These are phyloP conservation scores for Flaveria sonorensis DNA, from an alignment of 129 eudicot genomes.

Conservation along the genomic window DNA sequence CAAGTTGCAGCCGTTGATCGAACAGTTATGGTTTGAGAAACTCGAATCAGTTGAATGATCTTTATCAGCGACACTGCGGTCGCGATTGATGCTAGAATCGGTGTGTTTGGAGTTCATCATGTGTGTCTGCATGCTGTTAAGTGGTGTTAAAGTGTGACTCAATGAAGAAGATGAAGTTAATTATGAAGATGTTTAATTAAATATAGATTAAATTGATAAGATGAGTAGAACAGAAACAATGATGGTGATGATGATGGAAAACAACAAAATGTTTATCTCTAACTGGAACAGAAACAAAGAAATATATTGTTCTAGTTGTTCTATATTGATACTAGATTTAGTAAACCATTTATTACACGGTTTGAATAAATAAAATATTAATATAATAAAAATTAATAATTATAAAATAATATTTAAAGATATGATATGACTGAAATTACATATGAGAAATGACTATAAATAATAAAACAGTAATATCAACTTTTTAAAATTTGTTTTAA, in stretches of 20 bases:
- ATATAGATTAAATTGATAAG: neutral
- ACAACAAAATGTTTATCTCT: neutral
- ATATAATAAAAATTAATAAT: too few relatives aligned
- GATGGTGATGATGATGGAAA: neutral
- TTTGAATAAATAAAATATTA: too few relatives aligned
- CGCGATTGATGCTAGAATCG: neutral
- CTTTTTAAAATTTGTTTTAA: too few relatives aligned
- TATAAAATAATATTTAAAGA: too few relatives aligned
- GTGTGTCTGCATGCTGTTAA: neutral
- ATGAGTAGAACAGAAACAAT: neutral
- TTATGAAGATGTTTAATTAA: too few relatives aligned
- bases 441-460: too few relatives aligned
- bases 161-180: neutral
- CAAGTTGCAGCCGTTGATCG: constrained; percentile 27
- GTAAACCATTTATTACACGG: too few relatives aligned
- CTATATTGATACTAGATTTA: too few relatives aligned
- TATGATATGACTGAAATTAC: too few relatives aligned
- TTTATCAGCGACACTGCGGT: neutral
- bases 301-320: neutral
- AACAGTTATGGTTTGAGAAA: constrained; percentile 1
- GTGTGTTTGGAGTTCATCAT: constrained; percentile 7
- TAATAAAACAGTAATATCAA: too few relatives aligned
- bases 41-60: neutral
- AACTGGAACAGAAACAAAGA: neutral
- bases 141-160: neutral